Base-by-base conservation (phyloP, 495 filamentous ascomycete genomes). In the Bathelium albidoporum region DNA sequence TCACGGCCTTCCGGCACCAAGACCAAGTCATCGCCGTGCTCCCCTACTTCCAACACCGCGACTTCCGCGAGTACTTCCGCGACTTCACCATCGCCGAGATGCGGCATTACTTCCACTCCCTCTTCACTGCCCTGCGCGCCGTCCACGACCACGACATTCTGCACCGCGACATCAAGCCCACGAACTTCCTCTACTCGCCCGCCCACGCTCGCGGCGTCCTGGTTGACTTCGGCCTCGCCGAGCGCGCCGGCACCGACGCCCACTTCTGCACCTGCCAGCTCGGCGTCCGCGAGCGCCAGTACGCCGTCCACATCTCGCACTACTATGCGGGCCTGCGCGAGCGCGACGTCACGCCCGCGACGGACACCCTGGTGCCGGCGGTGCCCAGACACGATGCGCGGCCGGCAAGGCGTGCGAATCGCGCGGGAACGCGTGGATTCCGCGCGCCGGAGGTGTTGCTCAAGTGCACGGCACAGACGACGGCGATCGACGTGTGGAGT, bases 131-230 rank as follows among this genome's bases (percentile, higher is more conserved):
- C 0, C 80, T 99, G 5, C 78, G 81, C 18, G 87, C 88, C 24
- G 91, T 97, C 11, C 94, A 99, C 73, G 78, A 79, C 39, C 84
- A 87, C 69, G 78, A 82, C 22, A 97, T 99, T 62, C 80, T 99
- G 20, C 94, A 99, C 72, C 87, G 94, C 61, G 94, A 99, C 73
- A 97, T 99, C 73, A 99, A 99, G 73, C 94, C 94, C n/a, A 99
- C 94, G 14, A 99, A 99, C 72, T 99, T 99, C 71, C 83, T 99
- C 34, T 99, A 97, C 78, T 92, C 96, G 65, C 87, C 89, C 2
- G 76, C 85, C 2, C 80, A 88, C 64, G 81, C 84, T 67, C 85
- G 89, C 61, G 94, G 94, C 18, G 94, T 98, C 1, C 81, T 98
- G 14, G 93, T 97, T 5, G 94, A 98, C 73, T 98, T 98, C 76